Evolutionary conservation across 129 eudicot genomes (phyloP), one percentile per base, ranked within the genome.

Genomic region (Mikania micrantha): DNA sequence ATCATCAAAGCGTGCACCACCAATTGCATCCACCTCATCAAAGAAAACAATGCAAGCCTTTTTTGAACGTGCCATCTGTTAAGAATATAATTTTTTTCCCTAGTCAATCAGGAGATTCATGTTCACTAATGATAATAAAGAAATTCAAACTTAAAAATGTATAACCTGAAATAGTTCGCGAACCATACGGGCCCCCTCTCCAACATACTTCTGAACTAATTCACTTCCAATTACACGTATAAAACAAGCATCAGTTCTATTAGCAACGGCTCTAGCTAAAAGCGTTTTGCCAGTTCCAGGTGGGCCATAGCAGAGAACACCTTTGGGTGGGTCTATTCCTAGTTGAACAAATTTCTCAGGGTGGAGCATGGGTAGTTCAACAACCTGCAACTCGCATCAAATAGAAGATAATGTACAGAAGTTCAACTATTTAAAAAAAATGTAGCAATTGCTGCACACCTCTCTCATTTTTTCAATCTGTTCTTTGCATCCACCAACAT

Each of bases 251-350:
- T 94, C 97, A 4, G 97, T 90, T 63, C 95, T 67, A 52, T 90
- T 94, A 36, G 99, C 99, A 35, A 94, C 97, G 11, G 99, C 99
- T 81, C 99, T 85, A 2, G 97, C 99, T 63, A 94, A 57, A 20
- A 94, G 95, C 10, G 97, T 94, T 81, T 94, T 89, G 19, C 99
- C 97, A 19, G 99, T 94, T 54, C 99, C 99, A 60, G 99, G 99
- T n/a, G 99, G 95, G 32, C 99, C 99, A 66, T 89, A 94, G 76
- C 97, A 87, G 61, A 94, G 90, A 62, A 94, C 99, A 70, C 99
- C 99, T 83, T 94, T 94, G 35, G 99, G 99, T 35, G 99, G 99
- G 53, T 94, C 99, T 12, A 94, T 94, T 39, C 99, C 99, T n/a
- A 94, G 97, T 81, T 94, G 81, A 29, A 94, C 99, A 76, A 94